Percentiles rank a stretch among this genome's conserved stretches.
These are phyloP conservation scores for Coemansia sp. DNA, from an alignment of 192 early-diverging fungal genomes.

Conservation along the genomic window DNA sequence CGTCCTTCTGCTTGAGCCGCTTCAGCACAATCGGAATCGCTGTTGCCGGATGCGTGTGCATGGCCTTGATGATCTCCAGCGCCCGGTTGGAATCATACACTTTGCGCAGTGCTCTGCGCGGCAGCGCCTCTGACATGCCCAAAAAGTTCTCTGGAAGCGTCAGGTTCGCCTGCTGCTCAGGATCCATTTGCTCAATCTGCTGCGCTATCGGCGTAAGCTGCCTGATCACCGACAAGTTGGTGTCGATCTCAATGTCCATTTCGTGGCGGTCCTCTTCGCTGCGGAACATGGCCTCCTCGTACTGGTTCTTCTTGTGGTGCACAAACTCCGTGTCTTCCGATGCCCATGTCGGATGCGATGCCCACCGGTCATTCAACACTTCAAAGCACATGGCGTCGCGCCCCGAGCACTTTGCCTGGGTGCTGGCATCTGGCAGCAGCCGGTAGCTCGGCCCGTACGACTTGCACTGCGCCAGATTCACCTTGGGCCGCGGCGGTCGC, in stretches of 20 bases:
- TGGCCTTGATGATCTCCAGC: conserved; percentile 83
- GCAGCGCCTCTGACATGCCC: conserved; percentile 83
- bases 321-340: conserved; percentile 90
- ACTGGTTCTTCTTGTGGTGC: conserved; percentile 86
- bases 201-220: conserved; percentile 87
- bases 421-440: conserved; percentile 43
- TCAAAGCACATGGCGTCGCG: conserved; percentile 89
- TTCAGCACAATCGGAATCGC: conserved; percentile 92
- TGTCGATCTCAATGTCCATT: conserved; percentile 96
- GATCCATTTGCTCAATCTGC: conserved; percentile 77
- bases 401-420: conserved; percentile 73
- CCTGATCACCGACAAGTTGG: conserved; percentile 85
- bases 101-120: conserved; percentile 90
- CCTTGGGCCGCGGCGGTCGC: conserved; percentile 37
- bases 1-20: conserved; percentile 96
- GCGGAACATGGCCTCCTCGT: conserved; percentile 91
- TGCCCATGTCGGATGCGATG: conserved; percentile 88
- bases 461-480: conserved; percentile 31
- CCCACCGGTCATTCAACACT: conserved; percentile 96
- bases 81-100: conserved; percentile 89
- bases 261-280: conserved; percentile 98
- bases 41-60: conserved; percentile 87
- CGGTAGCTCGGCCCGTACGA: conserved; percentile 55
- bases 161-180: conserved; percentile 73
- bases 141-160: conserved; percentile 75